Conservation (phyloP, 768 basidiomycete species). For the Piloderma croceum region DNA sequence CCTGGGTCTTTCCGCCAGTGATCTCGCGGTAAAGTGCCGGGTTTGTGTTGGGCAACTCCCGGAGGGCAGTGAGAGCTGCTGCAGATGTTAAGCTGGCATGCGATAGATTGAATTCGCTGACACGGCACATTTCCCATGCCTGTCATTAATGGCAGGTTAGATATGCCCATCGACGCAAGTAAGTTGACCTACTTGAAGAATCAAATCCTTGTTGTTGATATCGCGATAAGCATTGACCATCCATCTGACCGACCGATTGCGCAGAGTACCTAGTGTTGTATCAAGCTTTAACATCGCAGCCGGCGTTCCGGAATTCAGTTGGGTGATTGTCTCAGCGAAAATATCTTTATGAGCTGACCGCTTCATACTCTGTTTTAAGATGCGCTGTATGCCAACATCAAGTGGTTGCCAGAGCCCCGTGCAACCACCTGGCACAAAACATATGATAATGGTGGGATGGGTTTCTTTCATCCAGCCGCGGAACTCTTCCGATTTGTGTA, state of each 20-base stretch:
- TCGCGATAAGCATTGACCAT: slow-evolving; percentile 21
- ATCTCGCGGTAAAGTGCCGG: slow-evolving; percentile 5
- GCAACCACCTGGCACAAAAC: slow-evolving; percentile 20
- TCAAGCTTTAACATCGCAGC: slow-evolving; percentile 15
- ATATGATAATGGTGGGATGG: slow-evolving; percentile 20
- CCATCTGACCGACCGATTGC: slow-evolving; percentile 23
- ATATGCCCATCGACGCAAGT: too few relatives aligned
- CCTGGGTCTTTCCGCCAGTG: too few relatives aligned
- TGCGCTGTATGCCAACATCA: slow-evolving; percentile 24
- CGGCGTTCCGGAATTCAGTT: slow-evolving; percentile 11
- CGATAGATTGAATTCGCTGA: slow-evolving; percentile 20
- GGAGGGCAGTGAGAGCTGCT: slow-evolving; percentile 10
- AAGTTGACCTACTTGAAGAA: slow-evolving; percentile 23
- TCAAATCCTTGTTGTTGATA: slow-evolving; percentile 21
- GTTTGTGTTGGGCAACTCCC: slow-evolving; percentile 9
- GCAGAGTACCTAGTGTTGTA: slow-evolving; percentile 14
- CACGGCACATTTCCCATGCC: slow-evolving; percentile 19
- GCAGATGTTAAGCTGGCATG: slow-evolving; percentile 17
- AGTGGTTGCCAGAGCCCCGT: slow-evolving; percentile 23
- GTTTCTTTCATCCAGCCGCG: slow-evolving; percentile 18
- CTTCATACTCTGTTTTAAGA: slow-evolving; percentile 19
- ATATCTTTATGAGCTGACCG: slow-evolving; percentile 19
- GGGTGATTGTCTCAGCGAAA: slow-evolving; percentile 19
- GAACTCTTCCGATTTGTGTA: slow-evolving; percentile 35
- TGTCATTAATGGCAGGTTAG: too few relatives aligned